phyloP scores from a whole-genome alignment of 345 rosid species.

The Salix viminalis region DNA sequence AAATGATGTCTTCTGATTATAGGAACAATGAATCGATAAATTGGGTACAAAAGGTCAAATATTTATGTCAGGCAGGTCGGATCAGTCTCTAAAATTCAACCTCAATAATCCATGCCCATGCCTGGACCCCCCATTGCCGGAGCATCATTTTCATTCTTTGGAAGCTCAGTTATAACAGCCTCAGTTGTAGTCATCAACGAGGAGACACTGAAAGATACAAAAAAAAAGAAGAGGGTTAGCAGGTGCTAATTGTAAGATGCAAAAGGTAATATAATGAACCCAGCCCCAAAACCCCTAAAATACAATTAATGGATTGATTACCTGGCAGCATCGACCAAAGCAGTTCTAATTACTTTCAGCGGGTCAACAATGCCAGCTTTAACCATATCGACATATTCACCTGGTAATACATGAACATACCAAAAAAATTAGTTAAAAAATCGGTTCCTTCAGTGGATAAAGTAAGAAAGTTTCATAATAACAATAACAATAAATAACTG shows the following conservation, averaged over 20 bases:
- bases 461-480: not conserved
- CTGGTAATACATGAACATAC: constrained; percentile 29
- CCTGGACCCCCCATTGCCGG: constrained; percentile 60
- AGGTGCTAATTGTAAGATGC: too few relatives aligned
- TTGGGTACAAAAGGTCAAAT: not conserved
- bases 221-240: not conserved
- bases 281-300: not conserved
- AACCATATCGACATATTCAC: constrained; percentile 92
- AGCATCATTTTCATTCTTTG: constrained; percentile 68
- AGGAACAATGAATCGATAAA: not conserved
- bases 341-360: constrained; percentile 90
- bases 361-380: constrained; percentile 93
- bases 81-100: not conserved
- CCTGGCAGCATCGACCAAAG: constrained; percentile 96
- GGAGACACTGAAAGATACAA: constrained; percentile 53
- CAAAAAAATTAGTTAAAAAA: not conserved
- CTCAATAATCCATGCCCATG: constrained; percentile 89
- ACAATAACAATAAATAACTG: not conserved
- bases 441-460: not conserved
- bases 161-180: constrained; percentile 78
- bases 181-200: constrained; percentile 94
- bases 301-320: constrained; percentile 15
- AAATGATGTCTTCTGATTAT: not conserved
- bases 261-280: not conserved
- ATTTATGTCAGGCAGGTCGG: not conserved